These are phyloP conservation scores for Phytophthora melonis DNA, from an alignment of 352 stramenopile species.

Conservation along the genomic window DNA sequence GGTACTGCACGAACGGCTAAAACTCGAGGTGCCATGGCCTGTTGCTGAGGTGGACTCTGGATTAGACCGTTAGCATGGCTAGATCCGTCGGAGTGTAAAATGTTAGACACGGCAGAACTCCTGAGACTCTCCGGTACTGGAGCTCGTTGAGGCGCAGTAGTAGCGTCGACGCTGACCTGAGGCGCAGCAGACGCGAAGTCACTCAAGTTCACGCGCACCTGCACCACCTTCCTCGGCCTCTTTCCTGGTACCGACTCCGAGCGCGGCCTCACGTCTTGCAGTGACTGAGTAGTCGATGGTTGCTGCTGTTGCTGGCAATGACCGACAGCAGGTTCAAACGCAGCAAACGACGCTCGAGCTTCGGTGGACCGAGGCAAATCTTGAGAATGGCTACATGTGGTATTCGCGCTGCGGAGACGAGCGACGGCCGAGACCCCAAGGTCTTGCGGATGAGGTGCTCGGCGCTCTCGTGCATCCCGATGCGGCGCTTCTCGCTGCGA, in stretches of 20 bases:
- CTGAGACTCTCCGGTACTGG: not conserved
- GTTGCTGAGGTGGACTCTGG: not conserved
- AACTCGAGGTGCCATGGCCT: conserved; percentile 11
- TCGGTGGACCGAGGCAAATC: not conserved
- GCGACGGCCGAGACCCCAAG: conserved; percentile 16
- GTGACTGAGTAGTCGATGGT: conserved; percentile 1
- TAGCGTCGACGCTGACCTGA: not conserved
- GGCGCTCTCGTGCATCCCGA: conserved; percentile 33
- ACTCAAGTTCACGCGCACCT: conserved; percentile 58
- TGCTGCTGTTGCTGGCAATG: not conserved
- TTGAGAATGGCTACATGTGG: not conserved
- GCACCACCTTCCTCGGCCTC: conserved; percentile 45
- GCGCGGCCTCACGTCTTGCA: not conserved
- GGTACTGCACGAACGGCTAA: conserved; percentile 20
- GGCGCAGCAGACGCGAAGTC: conserved; percentile 27
- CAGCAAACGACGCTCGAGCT: not conserved
- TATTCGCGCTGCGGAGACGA: conserved; percentile 2
- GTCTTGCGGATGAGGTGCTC: conserved; percentile 37
- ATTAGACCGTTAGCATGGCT: not conserved
- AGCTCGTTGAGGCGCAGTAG: not conserved
- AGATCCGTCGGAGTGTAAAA: not conserved
- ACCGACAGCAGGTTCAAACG: not conserved
- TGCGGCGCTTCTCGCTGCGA: conserved; percentile 30
- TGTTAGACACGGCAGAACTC: too few species aligned
- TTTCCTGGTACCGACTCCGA: conserved; percentile 17